Conservation (phyloP, 345 rosid species). For the Clarkia xantiana region DNA sequence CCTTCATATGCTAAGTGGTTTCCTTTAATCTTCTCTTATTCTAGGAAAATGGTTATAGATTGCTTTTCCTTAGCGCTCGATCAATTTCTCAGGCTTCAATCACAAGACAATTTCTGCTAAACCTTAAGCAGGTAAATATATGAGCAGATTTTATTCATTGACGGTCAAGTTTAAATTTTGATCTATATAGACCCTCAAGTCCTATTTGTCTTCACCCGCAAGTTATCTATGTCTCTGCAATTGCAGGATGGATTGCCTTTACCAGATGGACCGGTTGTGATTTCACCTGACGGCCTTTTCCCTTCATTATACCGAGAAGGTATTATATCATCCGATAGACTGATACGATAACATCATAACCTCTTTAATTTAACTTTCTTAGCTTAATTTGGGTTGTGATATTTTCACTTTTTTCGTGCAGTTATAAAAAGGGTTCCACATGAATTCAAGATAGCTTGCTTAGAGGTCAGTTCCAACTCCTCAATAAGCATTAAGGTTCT, state of each 20-base stretch:
- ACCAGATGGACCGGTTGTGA: constrained; percentile 97
- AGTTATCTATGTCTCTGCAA: constrained; percentile 2
- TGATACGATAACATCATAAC: too few relatives aligned
- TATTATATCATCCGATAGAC: constrained; percentile 10
- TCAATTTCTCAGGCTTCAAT: constrained; percentile 15
- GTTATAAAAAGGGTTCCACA: constrained; percentile 92
- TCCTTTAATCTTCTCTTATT: constrained; percentile 1
- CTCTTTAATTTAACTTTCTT: too few relatives aligned
- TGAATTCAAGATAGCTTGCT: constrained; percentile 93
- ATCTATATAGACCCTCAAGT: too few relatives aligned
- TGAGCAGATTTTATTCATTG: not conserved
- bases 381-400: too few relatives aligned
- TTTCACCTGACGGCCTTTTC: constrained; percentile 94
- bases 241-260: constrained; percentile 76
- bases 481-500: too few relatives aligned
- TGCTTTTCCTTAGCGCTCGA: constrained; percentile 15
- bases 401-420: constrained; percentile 13
- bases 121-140: constrained; percentile 14
- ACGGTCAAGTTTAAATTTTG: not conserved
- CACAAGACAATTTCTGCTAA: constrained; percentile 12
- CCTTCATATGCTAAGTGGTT: not conserved
- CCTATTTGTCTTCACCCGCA: not conserved
- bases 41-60: constrained; percentile 15
- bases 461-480: constrained; percentile 47
- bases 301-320: constrained; percentile 93